Conservation (phyloP, 1,284 basidiomycete genomes). For the Moniliophthora roreri region DNA sequence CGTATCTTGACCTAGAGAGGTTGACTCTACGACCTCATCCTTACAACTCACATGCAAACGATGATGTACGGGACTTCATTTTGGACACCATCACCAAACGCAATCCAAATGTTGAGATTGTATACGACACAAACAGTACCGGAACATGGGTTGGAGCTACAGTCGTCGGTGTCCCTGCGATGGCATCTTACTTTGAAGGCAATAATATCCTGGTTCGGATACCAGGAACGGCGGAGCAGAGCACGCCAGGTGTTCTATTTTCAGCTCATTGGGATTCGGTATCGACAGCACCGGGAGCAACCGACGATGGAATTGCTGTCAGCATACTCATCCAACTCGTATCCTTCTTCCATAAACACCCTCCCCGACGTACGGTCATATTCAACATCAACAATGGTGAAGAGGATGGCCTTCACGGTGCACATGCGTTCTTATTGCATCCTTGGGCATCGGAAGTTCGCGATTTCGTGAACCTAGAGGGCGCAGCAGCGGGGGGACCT, state of each 20-base stretch:
- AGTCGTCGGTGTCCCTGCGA: slow-evolving; percentile 14
- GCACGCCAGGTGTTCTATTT: slow-evolving; percentile 57
- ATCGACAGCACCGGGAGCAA: slow-evolving; percentile 71
- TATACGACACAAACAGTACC: slow-evolving; percentile 59
- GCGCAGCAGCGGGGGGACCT: slow-evolving; percentile 75
- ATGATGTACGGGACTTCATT: slow-evolving; percentile 59
- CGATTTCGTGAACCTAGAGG: slow-evolving; percentile 77
- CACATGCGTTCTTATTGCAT: slow-evolving; percentile 59
- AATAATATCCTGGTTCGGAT: slow-evolving; percentile 72
- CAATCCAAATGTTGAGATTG: slow-evolving; percentile 45
- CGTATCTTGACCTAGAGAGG: slow-evolving; percentile 66
- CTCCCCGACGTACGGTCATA: slow-evolving; percentile 58
- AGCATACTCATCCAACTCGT: slow-evolving; percentile 67
- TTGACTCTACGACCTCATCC: slow-evolving; percentile 71
- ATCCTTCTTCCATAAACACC: slow-evolving; percentile 53
- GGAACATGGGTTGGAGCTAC: slow-evolving; percentile 42
- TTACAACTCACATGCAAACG: slow-evolving; percentile 75
- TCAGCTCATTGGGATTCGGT: slow-evolving; percentile 83
- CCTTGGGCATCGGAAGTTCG: slow-evolving; percentile 68
- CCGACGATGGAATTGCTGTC: slow-evolving; percentile 76
- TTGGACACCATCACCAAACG: slow-evolving; percentile 48
- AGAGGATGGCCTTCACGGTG: slow-evolving; percentile 73
- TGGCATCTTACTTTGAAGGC: slow-evolving; percentile 66
- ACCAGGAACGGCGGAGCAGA: slow-evolving; percentile 48
- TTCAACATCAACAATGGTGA: slow-evolving; percentile 86